Evolutionary conservation across 192 early-diverging fungal species (phyloP), one percentile per base, ranked within the genome.

Genomic region (Podila epigama): DNA sequence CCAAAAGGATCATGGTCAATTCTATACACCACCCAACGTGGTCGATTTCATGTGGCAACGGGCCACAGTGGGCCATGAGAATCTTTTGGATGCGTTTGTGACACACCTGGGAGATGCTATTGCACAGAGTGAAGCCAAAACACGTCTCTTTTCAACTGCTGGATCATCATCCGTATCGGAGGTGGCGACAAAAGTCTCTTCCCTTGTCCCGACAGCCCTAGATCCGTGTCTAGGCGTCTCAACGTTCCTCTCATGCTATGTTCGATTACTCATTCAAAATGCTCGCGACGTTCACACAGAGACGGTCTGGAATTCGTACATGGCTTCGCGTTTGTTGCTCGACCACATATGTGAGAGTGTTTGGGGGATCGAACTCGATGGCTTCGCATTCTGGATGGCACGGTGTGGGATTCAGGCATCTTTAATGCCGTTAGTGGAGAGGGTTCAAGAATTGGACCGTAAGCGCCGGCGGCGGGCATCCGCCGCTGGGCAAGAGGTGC

Each of bases 1-100:
- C n/a, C 87, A 88, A 75, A 86, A 86, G n/a, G 85, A 88, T 20
- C 85, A 88, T 50, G 87, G 85, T 10, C 87, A 88, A 58, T 88
- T 84, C 36, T 88, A 88, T 68, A 86, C 87, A 5, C 87, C 87
- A 2, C 66, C 78, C 13, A 60, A 60, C n/a, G 78, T 87, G 4
- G 83, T 88, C 4, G 66, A 75, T 6, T 88, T 88, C 25, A 88
- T 88, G 87, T 88, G 87, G 87, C 69, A 56, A 31, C 54, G 81
- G 16, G 81, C 79, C 22, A 50, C 83, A 35, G 15, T 60, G 3
- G 54, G 64, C 1, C 20, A 37, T 5, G 41, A 66, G 5, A 68
- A 59, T 16, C 52, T 79, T 25, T 50, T 63, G 18, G 55, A 53
- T 12, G 50, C 50, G 15, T 58, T 77, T 58, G 42, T 75, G 34